phyloP scores from a whole-genome alignment of 805 yeast genomes.

The Pichia rugopelliculosa region DNA sequence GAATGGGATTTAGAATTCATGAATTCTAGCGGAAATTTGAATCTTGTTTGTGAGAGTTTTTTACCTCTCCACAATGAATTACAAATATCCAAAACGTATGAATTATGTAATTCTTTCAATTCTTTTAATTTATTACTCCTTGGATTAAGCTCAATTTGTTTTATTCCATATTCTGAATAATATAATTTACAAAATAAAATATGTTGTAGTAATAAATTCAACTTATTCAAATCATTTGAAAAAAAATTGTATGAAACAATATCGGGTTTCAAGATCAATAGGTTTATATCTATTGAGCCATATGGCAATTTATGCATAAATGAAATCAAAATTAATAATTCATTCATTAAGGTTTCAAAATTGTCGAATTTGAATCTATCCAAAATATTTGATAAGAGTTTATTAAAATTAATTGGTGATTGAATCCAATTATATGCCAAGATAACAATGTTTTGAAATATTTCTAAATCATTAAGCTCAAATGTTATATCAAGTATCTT shows the following conservation, averaged over 20 bases:
- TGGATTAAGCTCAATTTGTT: constrained; percentile 2
- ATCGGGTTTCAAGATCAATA: constrained; percentile 34
- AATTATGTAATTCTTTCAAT: constrained; percentile 34
- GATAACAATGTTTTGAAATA: background rate
- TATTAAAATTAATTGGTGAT: background rate
- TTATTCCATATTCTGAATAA: constrained; percentile 22
- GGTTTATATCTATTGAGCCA: constrained; percentile 14
- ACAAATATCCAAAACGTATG: constrained; percentile 48
- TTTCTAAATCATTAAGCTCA: background rate
- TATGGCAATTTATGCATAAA: constrained; percentile 19
- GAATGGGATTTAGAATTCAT: background rate
- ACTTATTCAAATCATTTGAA: constrained; percentile 35
- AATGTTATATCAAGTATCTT: background rate
- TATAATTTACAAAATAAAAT: constrained; percentile 35
- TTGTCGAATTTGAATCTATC: background rate
- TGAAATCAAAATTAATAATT: background rate
- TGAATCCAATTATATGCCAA: constrained; percentile 1
- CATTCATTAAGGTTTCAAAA: background rate
- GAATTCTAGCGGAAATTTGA: background rate
- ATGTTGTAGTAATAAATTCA: constrained; percentile 32
- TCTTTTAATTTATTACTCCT: constrained; percentile 12
- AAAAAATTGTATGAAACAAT: constrained; percentile 34
- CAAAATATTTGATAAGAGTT: background rate
- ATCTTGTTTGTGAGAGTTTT: constrained; percentile 20
- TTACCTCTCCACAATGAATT: constrained; percentile 51